Conservation (phyloP, 306 rosid genomes). For the Cercis canadensis region DNA sequence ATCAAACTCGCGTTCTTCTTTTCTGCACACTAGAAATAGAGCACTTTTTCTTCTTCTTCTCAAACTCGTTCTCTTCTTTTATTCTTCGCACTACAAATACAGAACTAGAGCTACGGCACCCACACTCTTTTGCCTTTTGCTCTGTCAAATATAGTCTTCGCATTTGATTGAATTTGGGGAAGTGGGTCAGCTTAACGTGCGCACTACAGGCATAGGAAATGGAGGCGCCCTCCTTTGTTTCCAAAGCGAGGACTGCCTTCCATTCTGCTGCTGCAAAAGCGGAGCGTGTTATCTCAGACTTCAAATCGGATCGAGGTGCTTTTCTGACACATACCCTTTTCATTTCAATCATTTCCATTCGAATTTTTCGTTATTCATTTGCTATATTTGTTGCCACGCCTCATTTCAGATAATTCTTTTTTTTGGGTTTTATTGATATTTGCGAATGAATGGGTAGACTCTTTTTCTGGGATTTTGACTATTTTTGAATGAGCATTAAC, state of each 20-base stretch:
- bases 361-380: slow-evolving; percentile 12
- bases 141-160: neutral
- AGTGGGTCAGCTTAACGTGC: slow-evolving; percentile 31
- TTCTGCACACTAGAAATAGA: slow-evolving; percentile 1
- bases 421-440: slow-evolving; percentile 24
- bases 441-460: neutral
- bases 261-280: slow-evolving; percentile 99
- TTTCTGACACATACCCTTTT: slow-evolving; percentile 21
- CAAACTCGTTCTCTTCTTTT: neutral
- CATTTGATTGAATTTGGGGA: neutral
- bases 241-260: slow-evolving; percentile 93
- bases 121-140: neutral
- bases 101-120: neutral
- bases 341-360: neutral
- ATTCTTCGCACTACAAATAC: slow-evolving; percentile 21
- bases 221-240: slow-evolving; percentile 87
- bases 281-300: slow-evolving; percentile 84
- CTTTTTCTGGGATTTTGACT: neutral
- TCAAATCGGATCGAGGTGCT: slow-evolving; percentile 86
- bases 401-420: slow-evolving; percentile 32
- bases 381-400: slow-evolving; percentile 10
- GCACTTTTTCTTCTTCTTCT: neutral
- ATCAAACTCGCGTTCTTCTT: neutral
- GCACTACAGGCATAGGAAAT: slow-evolving; percentile 51
- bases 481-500: slow-evolving; percentile 34